Percentiles rank a stretch among this genome's conserved stretches.
Conservation (phyloP, 169 alveolate species). For the Plasmodium inui region DNA sequence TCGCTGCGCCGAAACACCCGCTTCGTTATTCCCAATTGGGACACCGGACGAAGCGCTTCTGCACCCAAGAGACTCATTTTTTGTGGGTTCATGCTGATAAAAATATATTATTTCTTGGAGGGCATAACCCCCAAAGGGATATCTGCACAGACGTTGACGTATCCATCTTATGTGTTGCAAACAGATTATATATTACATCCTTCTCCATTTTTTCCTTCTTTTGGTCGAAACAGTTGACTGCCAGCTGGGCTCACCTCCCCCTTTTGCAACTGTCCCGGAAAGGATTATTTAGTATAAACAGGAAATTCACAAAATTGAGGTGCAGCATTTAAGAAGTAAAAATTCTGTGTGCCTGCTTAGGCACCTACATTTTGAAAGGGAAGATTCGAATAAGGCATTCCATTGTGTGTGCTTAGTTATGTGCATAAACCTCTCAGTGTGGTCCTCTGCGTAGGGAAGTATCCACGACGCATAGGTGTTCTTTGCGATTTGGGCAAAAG, state of each 20-base stretch:
- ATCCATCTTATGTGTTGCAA: not conserved
- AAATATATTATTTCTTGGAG: not conserved
- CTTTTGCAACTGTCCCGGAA: not conserved
- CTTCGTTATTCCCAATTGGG: not conserved
- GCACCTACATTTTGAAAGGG: not conserved
- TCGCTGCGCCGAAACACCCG: not conserved
- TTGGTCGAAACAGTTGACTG: not conserved
- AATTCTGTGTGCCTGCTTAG: not conserved
- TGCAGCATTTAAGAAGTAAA: not conserved
- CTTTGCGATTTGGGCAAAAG: not conserved
- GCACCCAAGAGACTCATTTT: not conserved
- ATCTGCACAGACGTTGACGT: not conserved
- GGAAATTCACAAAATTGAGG: not conserved
- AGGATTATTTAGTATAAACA: not conserved
- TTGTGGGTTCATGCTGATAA: not conserved
- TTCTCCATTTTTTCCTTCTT: not conserved
- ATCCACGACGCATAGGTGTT: not conserved
- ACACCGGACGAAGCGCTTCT: not conserved
- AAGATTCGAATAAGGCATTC: not conserved
- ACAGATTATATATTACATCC: not conserved
- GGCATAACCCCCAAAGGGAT: not conserved
- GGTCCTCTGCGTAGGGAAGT: not conserved
- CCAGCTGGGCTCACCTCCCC: not conserved
- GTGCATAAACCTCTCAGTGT: not conserved
- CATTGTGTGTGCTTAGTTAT: not conserved